phyloP scores from a whole-genome alignment of 2,329 filamentous ascomycete genomes.

The Penicillium sp. region DNA sequence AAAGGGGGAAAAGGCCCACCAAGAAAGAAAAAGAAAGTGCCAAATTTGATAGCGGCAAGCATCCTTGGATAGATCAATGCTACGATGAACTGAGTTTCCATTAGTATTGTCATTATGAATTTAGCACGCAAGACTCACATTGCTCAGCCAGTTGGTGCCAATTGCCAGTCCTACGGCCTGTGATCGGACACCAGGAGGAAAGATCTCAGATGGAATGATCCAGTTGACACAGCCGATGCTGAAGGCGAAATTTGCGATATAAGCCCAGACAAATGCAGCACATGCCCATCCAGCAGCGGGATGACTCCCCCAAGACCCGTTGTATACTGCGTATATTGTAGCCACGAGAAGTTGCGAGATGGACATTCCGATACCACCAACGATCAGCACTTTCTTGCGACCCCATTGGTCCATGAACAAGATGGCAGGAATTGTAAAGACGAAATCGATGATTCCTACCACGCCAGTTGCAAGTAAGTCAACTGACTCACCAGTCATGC shows the following conservation, averaged over 20 bases:
- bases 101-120: neutral
- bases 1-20: neutral
- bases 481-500: conserved; percentile 26
- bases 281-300: conserved; percentile 66
- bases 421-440: conserved; percentile 32
- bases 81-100: conserved; percentile 53
- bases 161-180: conserved; percentile 43
- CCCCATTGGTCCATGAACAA: conserved; percentile 33
- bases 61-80: conserved; percentile 69
- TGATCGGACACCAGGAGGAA: conserved; percentile 65
- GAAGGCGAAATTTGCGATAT: conserved; percentile 71
- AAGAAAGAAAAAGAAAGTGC: conserved; percentile 68
- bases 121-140: conserved; percentile 29
- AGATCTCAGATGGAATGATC: conserved; percentile 71
- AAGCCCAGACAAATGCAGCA: conserved; percentile 60
- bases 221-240: conserved; percentile 58
- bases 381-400: conserved; percentile 29
- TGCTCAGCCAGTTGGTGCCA: conserved; percentile 23
- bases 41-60: conserved; percentile 62
- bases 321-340: conserved; percentile 63
- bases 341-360: conserved; percentile 69
- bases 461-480: conserved; percentile 32
- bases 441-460: conserved; percentile 29
- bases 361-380: conserved; percentile 66
- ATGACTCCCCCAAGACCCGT: conserved; percentile 58